phyloP scores from a whole-genome alignment of 208 protist genomes.

The Trypanosoma mega region DNA sequence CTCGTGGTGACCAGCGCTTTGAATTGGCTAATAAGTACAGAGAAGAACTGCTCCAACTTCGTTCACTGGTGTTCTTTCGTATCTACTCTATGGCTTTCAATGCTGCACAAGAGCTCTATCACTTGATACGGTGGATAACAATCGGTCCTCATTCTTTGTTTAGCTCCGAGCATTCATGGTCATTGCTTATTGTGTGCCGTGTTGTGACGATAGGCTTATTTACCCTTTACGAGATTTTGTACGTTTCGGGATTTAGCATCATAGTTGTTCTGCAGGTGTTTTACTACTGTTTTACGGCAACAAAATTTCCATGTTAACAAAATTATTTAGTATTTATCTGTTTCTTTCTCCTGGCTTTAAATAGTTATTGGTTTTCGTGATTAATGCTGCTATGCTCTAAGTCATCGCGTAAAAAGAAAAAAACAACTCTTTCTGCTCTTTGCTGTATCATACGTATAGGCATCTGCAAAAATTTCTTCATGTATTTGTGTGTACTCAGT shows the following conservation, averaged over 20 bases:
- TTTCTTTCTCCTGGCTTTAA: no score
- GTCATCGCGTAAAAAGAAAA: no score
- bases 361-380: no score
- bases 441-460: no score
- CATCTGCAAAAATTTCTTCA: constrained; percentile 14
- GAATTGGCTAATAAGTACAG: constrained; percentile 68
- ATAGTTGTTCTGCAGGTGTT: constrained; percentile 60
- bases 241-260: constrained; percentile 56
- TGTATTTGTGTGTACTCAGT: constrained; percentile 5
- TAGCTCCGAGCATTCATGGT: constrained; percentile 10
- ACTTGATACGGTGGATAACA: constrained; percentile 20
- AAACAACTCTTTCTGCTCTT: no score
- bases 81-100: constrained; percentile 65
- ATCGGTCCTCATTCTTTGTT: background rate
- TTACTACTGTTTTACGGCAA: constrained; percentile 45
- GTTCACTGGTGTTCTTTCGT: constrained; percentile 74
- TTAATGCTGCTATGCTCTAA: no score
- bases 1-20: constrained; percentile 49
- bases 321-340: constrained; percentile 26
- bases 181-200: constrained; percentile 35
- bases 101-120: constrained; percentile 58
- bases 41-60: constrained; percentile 55
- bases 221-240: constrained; percentile 54
- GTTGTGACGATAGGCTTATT: constrained; percentile 58
- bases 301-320: constrained; percentile 46